phyloP scores from a whole-genome alignment of 495 filamentous ascomycete genomes.

The Penicillium ucsense region DNA sequence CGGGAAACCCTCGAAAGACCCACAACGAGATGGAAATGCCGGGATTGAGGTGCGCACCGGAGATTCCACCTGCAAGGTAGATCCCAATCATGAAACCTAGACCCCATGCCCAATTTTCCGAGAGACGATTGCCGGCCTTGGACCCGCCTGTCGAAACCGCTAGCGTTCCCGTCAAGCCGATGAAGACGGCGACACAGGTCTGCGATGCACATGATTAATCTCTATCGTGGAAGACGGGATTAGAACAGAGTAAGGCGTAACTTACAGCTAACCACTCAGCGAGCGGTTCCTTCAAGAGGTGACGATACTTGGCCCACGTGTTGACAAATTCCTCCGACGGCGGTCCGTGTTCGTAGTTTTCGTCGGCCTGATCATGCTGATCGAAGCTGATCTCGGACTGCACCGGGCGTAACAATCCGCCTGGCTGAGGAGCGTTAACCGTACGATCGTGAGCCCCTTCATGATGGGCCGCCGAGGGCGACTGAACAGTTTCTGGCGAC shows the following conservation, averaged over 20 bases:
- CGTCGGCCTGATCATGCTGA: neutral
- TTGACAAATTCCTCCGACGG: conserved; percentile 9
- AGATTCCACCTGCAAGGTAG: conserved; percentile 10
- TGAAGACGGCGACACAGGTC: conserved; percentile 10
- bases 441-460: neutral
- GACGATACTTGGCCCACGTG: conserved; percentile 7
- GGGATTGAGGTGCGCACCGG: conserved; percentile 12
- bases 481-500: neutral
- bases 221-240: no score
- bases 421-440: conserved; percentile 6
- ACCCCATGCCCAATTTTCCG: conserved; percentile 9
- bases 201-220: neutral
- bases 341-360: neutral
- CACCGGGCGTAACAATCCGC: conserved; percentile 8
- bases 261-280: conserved; percentile 14
- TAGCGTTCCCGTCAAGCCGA: conserved; percentile 8
- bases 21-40: conserved; percentile 9
- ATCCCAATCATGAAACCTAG: conserved; percentile 13
- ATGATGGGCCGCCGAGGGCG: conserved; percentile 6
- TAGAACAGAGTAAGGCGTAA: neutral
- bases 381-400: conserved; percentile 1
- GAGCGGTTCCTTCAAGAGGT: conserved; percentile 7
- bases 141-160: conserved; percentile 4
- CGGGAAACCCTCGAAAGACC: conserved; percentile 12
- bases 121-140: conserved; percentile 3